Evolutionary conservation across 1,139 yeast species (phyloP), one percentile per base, ranked within the genome.

Genomic region (Arxiozyma bovina): DNA sequence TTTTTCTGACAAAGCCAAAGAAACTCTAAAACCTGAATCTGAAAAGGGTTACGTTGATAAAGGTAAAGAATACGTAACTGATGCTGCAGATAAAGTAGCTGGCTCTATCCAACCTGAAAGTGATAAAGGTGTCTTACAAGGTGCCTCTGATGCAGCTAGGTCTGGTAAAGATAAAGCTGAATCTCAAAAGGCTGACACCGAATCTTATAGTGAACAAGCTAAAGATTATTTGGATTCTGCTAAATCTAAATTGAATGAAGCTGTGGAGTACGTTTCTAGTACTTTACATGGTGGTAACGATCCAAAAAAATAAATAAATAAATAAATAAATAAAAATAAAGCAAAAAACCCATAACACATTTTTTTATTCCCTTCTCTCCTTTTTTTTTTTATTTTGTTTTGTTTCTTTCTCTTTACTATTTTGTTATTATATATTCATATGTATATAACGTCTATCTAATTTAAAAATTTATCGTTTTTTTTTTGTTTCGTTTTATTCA

Each of bases 41-140:
- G 78, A 86, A 70, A 89, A 89, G 77, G 62, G 83, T 50, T 73
- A 77, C 63, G 71, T 74, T 48, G 85, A 87, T 65, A 75, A 84
- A 73, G 83, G 82, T 61, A 84, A 85, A 77, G 96, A 89, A 75
- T 58, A 70, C 45, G 82, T 80, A 60, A 84, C 95, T 55, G 85
- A 80, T 69, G 69, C 75, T 45, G 77, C 75, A 61, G 96, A 89
- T 77, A 76, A 79, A 68, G 71, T 78, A 53, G 90, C 86, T 58
- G 76, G 78, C 54, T 71, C 76, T 57, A 67, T 76, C 53, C 79
- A 80, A 60, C 89, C 94, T 58, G 82, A 83, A 50, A 70, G 72
- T 59, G 76, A 83, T 67, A 89, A 88, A 79, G 82, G 91, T 38
- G 71, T 77, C 58, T 67, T 79, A 55, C 96, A 89, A 76, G 74